These are phyloP conservation scores for Thelonectria blattea DNA, from an alignment of 2,329 filamentous ascomycete genomes.

Conservation along the genomic window DNA sequence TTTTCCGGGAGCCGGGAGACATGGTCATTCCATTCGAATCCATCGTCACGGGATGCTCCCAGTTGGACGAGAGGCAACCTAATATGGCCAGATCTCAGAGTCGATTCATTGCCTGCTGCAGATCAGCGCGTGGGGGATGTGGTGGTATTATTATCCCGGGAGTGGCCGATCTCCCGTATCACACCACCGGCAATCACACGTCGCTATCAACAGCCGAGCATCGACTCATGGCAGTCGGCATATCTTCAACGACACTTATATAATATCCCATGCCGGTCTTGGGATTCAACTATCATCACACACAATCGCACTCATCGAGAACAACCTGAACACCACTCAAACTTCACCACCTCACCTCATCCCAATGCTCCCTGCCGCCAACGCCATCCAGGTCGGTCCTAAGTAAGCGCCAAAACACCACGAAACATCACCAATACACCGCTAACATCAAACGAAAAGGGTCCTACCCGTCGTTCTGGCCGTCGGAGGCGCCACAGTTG, in stretches of 20 bases:
- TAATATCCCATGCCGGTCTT: conserved; percentile 10
- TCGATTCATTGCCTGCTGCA: neutral
- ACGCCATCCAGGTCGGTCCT: conserved; percentile 16
- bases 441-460: conserved; percentile 23
- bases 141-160: conserved; percentile 20
- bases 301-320: neutral
- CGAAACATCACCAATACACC: neutral
- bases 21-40: neutral
- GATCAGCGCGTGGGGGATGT: conserved; percentile 1
- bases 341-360: neutral
- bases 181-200: conserved; percentile 32
- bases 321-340: neutral
- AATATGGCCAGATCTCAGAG: neutral
- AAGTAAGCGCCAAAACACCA: conserved; percentile 18
- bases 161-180: conserved; percentile 29
- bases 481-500: conserved; percentile 32
- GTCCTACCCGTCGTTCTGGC: conserved; percentile 32
- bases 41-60: neutral
- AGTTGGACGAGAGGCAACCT: neutral
- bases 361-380: conserved; percentile 31
- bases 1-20: neutral
- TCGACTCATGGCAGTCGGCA: conserved; percentile 7
- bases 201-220: conserved; percentile 14
- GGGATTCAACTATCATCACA: conserved; percentile 2
- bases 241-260: conserved; percentile 18